Evolutionary conservation across 768 basidiomycete species (phyloP), one percentile per base, ranked within the genome.

Genomic region (Pleurotus cornucopiae): DNA sequence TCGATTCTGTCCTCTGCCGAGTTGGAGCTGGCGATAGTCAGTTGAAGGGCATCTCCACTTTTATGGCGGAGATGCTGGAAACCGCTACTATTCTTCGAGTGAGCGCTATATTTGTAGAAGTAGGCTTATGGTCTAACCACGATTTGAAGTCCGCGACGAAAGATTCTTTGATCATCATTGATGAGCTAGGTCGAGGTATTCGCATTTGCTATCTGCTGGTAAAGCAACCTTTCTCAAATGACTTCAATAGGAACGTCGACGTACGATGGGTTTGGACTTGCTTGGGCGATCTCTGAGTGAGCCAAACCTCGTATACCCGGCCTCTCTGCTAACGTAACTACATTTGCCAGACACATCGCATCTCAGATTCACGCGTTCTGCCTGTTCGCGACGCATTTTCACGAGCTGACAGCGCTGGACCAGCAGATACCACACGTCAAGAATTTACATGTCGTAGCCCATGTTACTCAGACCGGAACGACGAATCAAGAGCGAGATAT

Each of bases 31-130:
- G 97, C 0, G 97, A 99, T 68, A 95, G 91, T 68, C 96, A 98
- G 67, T 73, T 98, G 45, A 98, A 97, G 70, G 97, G 97, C 9
- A 93, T 99, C 0, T 96, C 94, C 21, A 99, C 96, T 0, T 99
- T 99, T 69, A 98, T 98, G 96, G 95, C 94, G 1, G 97, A 99
- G 71, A 98, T 98, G 97, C 79, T 99, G 25, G 97, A 99, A 70
- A 98, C 95, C 0, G 95, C 97, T 0, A 92, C 91, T 0, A 98
- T 98, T 63, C 79, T 99, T 43, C 81, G 88, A 63, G 93, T 92
- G 38, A 25, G 84, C 64, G 18, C 46, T 39, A 46, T 30, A n/a
- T 48, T 13, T 5, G 9, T 5, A 7, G 5, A n/a, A 20, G 49
- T 49, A n/a, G 16, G 13, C 2, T 2, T n/a, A 18, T 7, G 9